Conservation (phyloP, 257 asterid species). For the Cinchona pubescens region DNA sequence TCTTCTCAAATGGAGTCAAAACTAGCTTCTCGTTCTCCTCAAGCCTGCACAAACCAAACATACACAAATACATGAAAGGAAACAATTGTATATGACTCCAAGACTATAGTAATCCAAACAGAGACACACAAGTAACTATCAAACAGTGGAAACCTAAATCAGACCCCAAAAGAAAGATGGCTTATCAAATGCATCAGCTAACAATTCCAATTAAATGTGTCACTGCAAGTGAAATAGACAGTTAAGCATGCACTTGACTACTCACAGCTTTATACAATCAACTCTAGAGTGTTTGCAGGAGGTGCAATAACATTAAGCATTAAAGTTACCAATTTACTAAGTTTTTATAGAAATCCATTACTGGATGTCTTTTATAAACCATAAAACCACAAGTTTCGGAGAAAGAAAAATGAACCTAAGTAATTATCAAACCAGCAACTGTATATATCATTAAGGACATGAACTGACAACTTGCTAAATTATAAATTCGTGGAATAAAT, state of each 20-base stretch:
- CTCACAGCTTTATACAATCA: not conserved
- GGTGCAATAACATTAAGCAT: not conserved
- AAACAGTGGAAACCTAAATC: not conserved
- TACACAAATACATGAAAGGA: not conserved
- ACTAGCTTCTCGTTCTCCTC: slow-evolving; percentile 93
- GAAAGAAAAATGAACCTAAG: not conserved
- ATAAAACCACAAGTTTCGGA: not conserved
- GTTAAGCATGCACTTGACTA: not conserved
- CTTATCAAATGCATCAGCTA: not conserved
- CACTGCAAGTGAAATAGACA: not conserved
- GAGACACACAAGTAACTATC: not conserved
- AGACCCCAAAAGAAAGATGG: not conserved
- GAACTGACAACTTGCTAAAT: not conserved
- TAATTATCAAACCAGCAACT: not conserved
- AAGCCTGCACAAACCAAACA: slow-evolving; percentile 52
- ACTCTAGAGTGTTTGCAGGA: not conserved
- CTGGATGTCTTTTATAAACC: not conserved
- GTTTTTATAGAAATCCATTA: not conserved
- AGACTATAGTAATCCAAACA: not conserved
- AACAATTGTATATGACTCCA: not conserved
- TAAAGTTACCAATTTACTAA: not conserved
- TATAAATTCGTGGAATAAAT: not conserved
- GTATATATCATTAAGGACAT: not conserved
- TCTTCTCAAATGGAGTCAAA: slow-evolving; percentile 97
- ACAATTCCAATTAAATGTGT: not conserved